Evolutionary conservation across 2,329 filamentous ascomycete species (phyloP).

Genomic region (Venturia effusa): DNA sequence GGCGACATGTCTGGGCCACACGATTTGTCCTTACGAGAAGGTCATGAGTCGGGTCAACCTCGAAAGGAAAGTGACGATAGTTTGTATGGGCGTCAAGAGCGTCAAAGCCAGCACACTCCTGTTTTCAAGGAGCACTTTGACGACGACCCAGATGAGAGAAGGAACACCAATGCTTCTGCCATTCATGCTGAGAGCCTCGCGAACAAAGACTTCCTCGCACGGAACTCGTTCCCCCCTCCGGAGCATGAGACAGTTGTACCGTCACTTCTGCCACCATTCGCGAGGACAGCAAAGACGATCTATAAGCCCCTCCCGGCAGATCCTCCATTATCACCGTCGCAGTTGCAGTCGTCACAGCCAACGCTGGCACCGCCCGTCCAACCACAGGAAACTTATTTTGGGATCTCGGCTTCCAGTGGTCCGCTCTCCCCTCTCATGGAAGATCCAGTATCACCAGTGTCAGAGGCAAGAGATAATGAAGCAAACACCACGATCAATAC

Average conservation of each 20-base stretch:
- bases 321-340: neutral
- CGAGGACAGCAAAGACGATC: neutral
- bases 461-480: neutral
- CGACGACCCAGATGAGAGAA: slow-evolving; percentile 32
- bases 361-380: neutral
- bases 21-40: slow-evolving; percentile 3
- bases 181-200: slow-evolving; percentile 37
- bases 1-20: neutral
- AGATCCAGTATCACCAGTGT: slow-evolving; percentile 4
- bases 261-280: slow-evolving; percentile 9
- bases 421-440: slow-evolving; percentile 10
- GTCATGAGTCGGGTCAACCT: slow-evolving; percentile 10
- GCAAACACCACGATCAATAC: neutral
- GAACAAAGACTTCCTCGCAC: slow-evolving; percentile 36
- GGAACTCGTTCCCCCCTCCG: slow-evolving; percentile 28
- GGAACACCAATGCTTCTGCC: slow-evolving; percentile 28
- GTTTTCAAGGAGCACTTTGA: slow-evolving; percentile 52
- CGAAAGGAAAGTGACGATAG: slow-evolving; percentile 13
- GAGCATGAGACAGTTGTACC: slow-evolving; percentile 16
- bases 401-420: neutral
- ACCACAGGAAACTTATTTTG: neutral
- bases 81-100: slow-evolving; percentile 12
- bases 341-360: neutral
- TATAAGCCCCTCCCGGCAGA: slow-evolving; percentile 4
- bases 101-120: slow-evolving; percentile 40